Evolutionary conservation across 768 basidiomycete species (phyloP).

Genomic region (Serendipita sp.): DNA sequence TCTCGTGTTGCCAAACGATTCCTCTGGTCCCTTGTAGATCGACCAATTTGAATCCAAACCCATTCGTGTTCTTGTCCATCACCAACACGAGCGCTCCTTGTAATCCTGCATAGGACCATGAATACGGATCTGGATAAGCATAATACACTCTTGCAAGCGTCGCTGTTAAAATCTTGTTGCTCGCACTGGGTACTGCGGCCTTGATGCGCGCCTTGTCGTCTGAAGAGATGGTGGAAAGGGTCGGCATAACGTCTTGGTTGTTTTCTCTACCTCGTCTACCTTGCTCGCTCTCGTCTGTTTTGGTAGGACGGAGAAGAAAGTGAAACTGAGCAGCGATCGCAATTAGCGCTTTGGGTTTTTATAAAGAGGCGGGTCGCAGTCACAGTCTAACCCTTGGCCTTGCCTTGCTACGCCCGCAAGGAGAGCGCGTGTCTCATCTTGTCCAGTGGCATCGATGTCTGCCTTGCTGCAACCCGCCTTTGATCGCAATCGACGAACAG

Average conservation of each 20-base stretch:
- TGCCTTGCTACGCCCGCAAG: too few species aligned
- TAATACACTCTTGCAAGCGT: constrained; percentile 80
- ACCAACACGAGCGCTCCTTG: constrained; percentile 73
- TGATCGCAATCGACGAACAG: too few species aligned
- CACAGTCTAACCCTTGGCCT: too few species aligned
- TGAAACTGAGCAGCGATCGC: not conserved
- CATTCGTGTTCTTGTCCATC: constrained; percentile 38
- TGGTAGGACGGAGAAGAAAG: not conserved
- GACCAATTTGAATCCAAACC: constrained; percentile 57
- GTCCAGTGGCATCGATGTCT: too few species aligned
- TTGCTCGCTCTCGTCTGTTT: not conserved
- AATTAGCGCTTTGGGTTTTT: not conserved
- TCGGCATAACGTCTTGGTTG: constrained; percentile 36
- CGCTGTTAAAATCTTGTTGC: constrained; percentile 66
- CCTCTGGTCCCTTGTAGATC: constrained; percentile 74
- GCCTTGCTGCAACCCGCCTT: too few species aligned
- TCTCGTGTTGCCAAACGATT: constrained; percentile 84
- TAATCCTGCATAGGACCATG: constrained; percentile 78
- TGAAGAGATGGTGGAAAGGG: constrained; percentile 46
- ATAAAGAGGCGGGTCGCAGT: not conserved
- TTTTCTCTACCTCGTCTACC: not conserved
- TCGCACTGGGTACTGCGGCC: constrained; percentile 33
- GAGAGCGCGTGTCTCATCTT: too few species aligned
- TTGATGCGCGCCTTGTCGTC: constrained; percentile 72
- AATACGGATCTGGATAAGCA: constrained; percentile 55